A percentile compares a stretch with the other conserved stretches of the same genome.
Evolutionary conservation across 371 early-diverging fungal genomes (phyloP).

Genomic region (Mortierella sp.): DNA sequence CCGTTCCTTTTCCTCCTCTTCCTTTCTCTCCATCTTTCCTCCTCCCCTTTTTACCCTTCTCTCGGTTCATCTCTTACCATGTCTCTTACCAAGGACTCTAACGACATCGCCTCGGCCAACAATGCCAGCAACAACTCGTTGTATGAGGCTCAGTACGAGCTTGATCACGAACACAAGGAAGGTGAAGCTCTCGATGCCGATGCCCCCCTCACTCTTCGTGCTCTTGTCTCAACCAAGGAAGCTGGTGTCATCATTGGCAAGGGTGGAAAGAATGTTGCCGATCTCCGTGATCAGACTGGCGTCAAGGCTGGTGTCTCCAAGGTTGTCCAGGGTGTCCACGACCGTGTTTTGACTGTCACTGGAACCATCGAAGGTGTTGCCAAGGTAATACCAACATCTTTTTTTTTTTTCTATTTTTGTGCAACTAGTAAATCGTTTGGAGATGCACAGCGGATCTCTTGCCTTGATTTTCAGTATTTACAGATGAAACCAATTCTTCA

Average conservation of each 20-base stretch:
- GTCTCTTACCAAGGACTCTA: slow-evolving; percentile 36
- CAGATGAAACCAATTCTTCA: background rate
- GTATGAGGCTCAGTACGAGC: slow-evolving; percentile 28
- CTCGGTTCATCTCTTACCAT: slow-evolving; percentile 4
- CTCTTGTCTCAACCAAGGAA: slow-evolving; percentile 83
- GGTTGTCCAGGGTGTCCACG: slow-evolving; percentile 84
- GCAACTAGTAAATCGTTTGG: slow-evolving; percentile 87
- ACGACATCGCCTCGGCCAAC: slow-evolving; percentile 34
- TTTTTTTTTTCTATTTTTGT: slow-evolving; percentile 84
- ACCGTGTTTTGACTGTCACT: slow-evolving; percentile 87
- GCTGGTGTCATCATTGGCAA: slow-evolving; percentile 93
- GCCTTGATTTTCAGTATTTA: background rate
- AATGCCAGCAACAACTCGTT: slow-evolving; percentile 32
- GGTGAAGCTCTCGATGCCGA: slow-evolving; percentile 37
- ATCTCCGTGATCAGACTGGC: slow-evolving; percentile 84
- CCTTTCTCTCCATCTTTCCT: slow-evolving; percentile 6
- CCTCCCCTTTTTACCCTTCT: background rate
- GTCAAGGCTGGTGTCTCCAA: slow-evolving; percentile 92
- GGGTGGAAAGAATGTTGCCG: slow-evolving; percentile 87
- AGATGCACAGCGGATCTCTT: background rate
- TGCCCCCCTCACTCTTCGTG: slow-evolving; percentile 75
- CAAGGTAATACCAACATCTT: slow-evolving; percentile 75
- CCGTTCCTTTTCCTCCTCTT: slow-evolving; percentile 12
- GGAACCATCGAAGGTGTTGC: slow-evolving; percentile 85
- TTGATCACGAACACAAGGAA: slow-evolving; percentile 37